Conservation (phyloP, 768 basidiomycete genomes). For the Pholiota microspora region DNA sequence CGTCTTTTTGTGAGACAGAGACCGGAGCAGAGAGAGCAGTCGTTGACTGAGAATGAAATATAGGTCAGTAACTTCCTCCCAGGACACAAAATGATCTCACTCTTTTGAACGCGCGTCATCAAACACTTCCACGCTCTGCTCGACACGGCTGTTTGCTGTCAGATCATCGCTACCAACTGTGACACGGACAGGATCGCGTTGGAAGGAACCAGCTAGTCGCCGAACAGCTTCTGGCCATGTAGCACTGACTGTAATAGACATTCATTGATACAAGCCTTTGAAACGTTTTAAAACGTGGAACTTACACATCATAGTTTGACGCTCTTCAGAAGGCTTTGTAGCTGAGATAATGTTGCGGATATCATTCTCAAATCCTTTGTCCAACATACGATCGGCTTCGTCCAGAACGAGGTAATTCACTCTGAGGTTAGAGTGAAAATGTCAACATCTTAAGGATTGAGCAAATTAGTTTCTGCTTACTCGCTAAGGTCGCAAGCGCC, state of each 20-base stretch:
- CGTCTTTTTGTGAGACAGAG: slow-evolving; percentile 61
- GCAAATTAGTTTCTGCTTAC: slow-evolving; percentile 38
- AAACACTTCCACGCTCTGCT: slow-evolving; percentile 90
- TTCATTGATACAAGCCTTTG: background rate
- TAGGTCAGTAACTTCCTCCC: background rate
- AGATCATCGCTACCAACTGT: slow-evolving; percentile 96
- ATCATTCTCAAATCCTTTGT: slow-evolving; percentile 98
- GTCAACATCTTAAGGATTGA: slow-evolving; percentile 1
- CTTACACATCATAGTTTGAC: slow-evolving; percentile 95
- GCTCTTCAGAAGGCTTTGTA: slow-evolving; percentile 61
- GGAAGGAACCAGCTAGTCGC: slow-evolving; percentile 85
- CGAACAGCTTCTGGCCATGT: slow-evolving; percentile 98
- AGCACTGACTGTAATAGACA: slow-evolving; percentile 73
- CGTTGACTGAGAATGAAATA: slow-evolving; percentile 47
- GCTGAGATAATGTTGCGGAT: slow-evolving; percentile 85
- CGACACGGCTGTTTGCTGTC: slow-evolving; percentile 91
- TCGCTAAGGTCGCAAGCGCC: slow-evolving; percentile 79
- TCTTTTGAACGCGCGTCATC: slow-evolving; percentile 85
- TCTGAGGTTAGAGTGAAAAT: slow-evolving; percentile 32
- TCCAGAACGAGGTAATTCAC: slow-evolving; percentile 93
- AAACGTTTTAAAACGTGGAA: slow-evolving; percentile 12
- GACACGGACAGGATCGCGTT: slow-evolving; percentile 78
- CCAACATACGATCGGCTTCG: slow-evolving; percentile 98
- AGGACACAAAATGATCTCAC: slow-evolving; percentile 41
- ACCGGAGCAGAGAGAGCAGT: slow-evolving; percentile 53